A percentile compares a stretch with the other conserved stretches of the same genome.
phyloP scores from a whole-genome alignment of 306 rosid genomes.

The Trichosanthes truncata region DNA sequence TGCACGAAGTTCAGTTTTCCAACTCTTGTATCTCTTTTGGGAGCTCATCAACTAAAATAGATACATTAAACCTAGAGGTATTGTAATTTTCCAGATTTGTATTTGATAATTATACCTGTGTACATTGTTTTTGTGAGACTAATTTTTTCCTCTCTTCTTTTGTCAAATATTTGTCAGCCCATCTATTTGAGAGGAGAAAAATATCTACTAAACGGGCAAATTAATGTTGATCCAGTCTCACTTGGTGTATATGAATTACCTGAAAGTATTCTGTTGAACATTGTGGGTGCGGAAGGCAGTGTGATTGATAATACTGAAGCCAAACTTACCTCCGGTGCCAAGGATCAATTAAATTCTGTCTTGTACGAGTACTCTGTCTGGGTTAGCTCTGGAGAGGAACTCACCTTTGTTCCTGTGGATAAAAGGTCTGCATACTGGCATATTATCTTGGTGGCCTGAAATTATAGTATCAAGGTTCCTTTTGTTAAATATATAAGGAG shows the following conservation, averaged over 20 bases:
- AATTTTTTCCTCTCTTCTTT: conserved; percentile 4
- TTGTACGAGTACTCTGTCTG: conserved; percentile 63
- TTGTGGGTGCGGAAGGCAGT: conserved; percentile 36
- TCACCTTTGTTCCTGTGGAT: conserved; percentile 71
- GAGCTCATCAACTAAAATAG: conserved; percentile 61
- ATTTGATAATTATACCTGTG: background rate
- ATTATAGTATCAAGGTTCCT: background rate
- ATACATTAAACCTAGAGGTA: conserved; percentile 63
- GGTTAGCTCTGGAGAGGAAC: conserved; percentile 69
- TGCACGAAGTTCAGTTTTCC: conserved; percentile 65
- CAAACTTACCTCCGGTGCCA: conserved; percentile 31
- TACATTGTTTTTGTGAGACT: background rate
- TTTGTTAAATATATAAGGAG: background rate
- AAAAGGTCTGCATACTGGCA: conserved; percentile 44
- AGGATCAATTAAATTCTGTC: conserved; percentile 35
- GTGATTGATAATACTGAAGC: conserved; percentile 37
- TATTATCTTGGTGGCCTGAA: background rate
- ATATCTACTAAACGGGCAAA: conserved; percentile 73
- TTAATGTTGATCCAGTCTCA: conserved; percentile 46
- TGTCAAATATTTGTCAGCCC: conserved; percentile 40
- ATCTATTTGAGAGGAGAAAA: conserved; percentile 76
- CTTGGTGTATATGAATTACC: conserved; percentile 36
- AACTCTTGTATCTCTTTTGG: conserved; percentile 91
- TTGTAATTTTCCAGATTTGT: conserved; percentile 13
- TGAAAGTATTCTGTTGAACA: conserved; percentile 51